Evolutionary conservation across 768 basidiomycete genomes (phyloP).

Genomic region (Lactifluus subvellereus): DNA sequence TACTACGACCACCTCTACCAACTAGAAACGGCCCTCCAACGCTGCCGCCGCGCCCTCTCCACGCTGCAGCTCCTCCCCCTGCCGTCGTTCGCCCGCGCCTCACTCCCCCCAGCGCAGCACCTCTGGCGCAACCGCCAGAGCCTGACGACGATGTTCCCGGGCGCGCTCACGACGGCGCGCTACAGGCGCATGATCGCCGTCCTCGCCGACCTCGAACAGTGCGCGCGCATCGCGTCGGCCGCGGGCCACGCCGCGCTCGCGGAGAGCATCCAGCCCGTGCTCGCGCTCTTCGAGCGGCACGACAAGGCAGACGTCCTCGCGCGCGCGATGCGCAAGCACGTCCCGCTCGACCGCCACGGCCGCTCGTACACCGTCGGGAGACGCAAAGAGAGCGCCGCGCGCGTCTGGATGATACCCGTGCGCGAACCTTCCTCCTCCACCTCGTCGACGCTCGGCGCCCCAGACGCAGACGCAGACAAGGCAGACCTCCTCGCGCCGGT

Average conservation of each 20-base stretch:
- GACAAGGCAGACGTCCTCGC: conserved; percentile 51
- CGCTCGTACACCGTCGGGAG: conserved; percentile 81
- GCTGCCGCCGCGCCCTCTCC: conserved; percentile 54
- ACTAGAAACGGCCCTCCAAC: conserved; percentile 58
- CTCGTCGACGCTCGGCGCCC: neutral
- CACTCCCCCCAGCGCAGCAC: conserved; percentile 51
- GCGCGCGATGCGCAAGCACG: conserved; percentile 47
- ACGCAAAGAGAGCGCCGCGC: conserved; percentile 84
- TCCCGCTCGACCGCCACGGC: conserved; percentile 66
- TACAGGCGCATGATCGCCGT: conserved; percentile 60
- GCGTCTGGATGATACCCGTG: conserved; percentile 88
- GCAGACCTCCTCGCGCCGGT: conserved; percentile 8
- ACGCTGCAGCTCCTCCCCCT: conserved; percentile 70
- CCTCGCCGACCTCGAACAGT: conserved; percentile 61
- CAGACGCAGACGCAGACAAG: neutral
- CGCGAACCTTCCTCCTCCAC: conserved; percentile 24
- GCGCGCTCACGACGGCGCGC: conserved; percentile 58
- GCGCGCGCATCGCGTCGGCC: conserved; percentile 51
- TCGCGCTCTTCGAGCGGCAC: conserved; percentile 55
- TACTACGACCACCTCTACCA: conserved; percentile 68
- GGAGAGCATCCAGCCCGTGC: conserved; percentile 42
- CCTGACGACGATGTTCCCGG: conserved; percentile 51
- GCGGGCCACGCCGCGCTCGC: conserved; percentile 57
- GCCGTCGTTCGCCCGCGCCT: conserved; percentile 58
- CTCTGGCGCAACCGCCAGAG: conserved; percentile 66